These are phyloP conservation scores for Trichosporon sp. DNA, from an alignment of 1,284 basidiomycete genomes.

Conservation along the genomic window DNA sequence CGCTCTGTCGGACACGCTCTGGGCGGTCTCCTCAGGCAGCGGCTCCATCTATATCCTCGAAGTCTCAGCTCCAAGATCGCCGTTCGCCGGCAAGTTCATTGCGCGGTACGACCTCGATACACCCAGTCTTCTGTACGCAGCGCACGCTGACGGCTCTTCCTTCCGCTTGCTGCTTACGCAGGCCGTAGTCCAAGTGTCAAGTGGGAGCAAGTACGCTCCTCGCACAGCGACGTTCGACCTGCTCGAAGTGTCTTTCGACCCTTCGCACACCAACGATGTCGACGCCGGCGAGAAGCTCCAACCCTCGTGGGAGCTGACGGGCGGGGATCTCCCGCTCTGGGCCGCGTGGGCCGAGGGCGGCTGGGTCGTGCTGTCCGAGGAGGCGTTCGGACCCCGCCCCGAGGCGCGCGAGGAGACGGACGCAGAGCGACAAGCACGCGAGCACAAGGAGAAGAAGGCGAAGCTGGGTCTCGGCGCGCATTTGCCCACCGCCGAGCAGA, in stretches of 20 bases:
- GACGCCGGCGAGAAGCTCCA: constrained; percentile 57
- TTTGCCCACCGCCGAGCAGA: constrained; percentile 16
- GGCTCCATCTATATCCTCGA: constrained; percentile 67
- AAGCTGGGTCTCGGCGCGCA: constrained; percentile 45
- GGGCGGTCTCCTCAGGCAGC: constrained; percentile 71
- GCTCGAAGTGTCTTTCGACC: constrained; percentile 42
- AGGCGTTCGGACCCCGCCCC: constrained; percentile 30
- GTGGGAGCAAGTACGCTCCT: constrained; percentile 30
- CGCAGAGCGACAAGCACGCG: neutral
- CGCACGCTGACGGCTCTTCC: constrained; percentile 30
- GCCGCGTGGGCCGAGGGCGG: constrained; percentile 39
- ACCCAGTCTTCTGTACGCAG: constrained; percentile 61
- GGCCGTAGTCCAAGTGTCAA: constrained; percentile 30
- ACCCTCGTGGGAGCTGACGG: constrained; percentile 66
- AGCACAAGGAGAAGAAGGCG: constrained; percentile 27
- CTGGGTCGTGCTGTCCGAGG: constrained; percentile 46
- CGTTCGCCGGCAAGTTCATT: constrained; percentile 57
- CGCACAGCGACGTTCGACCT: constrained; percentile 41
- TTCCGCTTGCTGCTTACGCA: constrained; percentile 39
- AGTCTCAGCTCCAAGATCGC: constrained; percentile 48
- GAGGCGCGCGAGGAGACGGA: constrained; percentile 31
- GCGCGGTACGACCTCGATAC: constrained; percentile 63
- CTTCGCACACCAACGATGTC: constrained; percentile 26
- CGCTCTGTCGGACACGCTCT: constrained; percentile 62
- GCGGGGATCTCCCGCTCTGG: constrained; percentile 69